Base-by-base conservation (phyloP, 805 yeast genomes). In the Metschnikowia amazonensis region DNA sequence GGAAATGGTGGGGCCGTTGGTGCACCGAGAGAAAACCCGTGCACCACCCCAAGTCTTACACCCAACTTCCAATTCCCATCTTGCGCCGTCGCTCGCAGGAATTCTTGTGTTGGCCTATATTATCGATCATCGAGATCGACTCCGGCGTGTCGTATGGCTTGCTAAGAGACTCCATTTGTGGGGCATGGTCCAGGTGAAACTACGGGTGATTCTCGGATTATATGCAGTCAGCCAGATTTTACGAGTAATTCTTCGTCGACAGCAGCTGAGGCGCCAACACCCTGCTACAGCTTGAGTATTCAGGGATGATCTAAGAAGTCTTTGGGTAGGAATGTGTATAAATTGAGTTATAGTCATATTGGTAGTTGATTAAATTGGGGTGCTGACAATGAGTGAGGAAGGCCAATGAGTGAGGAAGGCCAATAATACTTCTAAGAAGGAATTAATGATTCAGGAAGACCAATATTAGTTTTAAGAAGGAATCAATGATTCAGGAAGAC, bases 181-280 rank as follows among this genome's bases (percentile, higher is more conserved):
- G 41, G 33, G 41, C 24, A 11, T 37, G 32, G n/a, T 37, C 8
- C 28, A 28, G 13, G 17, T 18, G 25, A 27, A 37, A 9, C 33
- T 37, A 10, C 41, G 41, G 32, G 32, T 37, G 18, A 28, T 37
- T 4, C 32, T 37, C 25, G 41, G 32, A 1, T 7, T 37, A 27
- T 37, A 37, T 37, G 41, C 41, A 28, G 33, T 37, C 33, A 27
- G 32, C 25, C 41, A 20, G 9, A 37, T 37, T 3, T 9, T 37
- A 8, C 23, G 21, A 25, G 41, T 21, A 21, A 17, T 18, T 10
- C 11, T 33, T 5, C 36, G 21, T 32, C 21, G 35, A 9, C 35
- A 29, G 16, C 34, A 13, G n/a, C 21, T 9, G 23, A 21, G 23
- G n/a, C n/a, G n/a, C n/a, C n/a, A n/a, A n/a, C n/a, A n/a, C n/a